Evolutionary conservation across 2,329 filamentous ascomycete species (phyloP), one percentile per base, ranked within the genome.

Genomic region (Alternaria tenuissima): DNA sequence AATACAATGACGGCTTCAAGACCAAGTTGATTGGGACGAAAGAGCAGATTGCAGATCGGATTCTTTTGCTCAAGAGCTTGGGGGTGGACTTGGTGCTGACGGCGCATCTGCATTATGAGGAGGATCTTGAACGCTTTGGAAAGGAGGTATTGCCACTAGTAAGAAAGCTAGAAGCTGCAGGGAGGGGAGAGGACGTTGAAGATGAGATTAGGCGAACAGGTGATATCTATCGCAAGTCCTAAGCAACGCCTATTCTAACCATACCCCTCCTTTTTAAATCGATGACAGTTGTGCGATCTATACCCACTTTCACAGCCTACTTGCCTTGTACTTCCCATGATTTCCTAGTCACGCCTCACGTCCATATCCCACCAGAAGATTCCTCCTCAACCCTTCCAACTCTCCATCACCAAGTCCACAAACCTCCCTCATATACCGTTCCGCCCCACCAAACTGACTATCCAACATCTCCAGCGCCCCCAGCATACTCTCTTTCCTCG

Each of bases 371-470:
- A 71, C 63, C 11, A 78, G 41, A 44, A 76, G 53, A 46, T 64
- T 68, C 57, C 43, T 63, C 64, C 55, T 73, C 61, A 91, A 76
- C 59, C 72, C 79, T 61, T 81, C 81, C 55, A 92, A 81, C 61
- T 87, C 85, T 6, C 81, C 82, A 34, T 83, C 81, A 1, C 81
- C 83, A 36, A 93, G 72, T 12, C 87, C 83, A 70, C 89, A 89
- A 32, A 85, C 77, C 14, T 85, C 79, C 55, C 81, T 79, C 64
- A 92, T 80, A 77, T 91, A 93, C 14, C 78, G 78, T 72, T 92
- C 88, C 3, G 86, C 83, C 3, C 88, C 86, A 3, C 89, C 89
- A 78, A 87, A 90, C 61, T 84, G 82, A 28, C 81, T 77, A 48
- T 85, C 81, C 47, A 93, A 79, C 80, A 87, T 84, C 51, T 82